Evolutionary conservation across 2,329 filamentous ascomycete species (phyloP).

Genomic region (Cercospora sp.): DNA sequence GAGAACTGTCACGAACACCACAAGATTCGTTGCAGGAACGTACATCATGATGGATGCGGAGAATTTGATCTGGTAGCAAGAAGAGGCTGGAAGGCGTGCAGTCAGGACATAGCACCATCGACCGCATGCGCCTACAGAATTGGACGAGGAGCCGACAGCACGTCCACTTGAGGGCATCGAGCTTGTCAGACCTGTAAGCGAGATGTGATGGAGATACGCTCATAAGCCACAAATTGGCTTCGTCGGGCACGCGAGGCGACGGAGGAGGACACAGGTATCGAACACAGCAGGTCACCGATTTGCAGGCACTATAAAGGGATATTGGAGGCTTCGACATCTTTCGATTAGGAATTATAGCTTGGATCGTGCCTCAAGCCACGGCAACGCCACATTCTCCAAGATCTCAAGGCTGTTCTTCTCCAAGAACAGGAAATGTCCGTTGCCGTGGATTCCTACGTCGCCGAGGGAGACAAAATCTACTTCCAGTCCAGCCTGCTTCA

Average conservation of each 20-base stretch:
- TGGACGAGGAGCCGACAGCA: background rate
- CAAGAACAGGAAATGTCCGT: conserved; percentile 58
- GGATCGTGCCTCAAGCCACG: conserved; percentile 19
- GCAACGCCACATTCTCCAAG: conserved; percentile 39
- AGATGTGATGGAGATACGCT: background rate
- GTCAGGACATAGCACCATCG: background rate
- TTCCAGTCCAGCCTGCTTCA: conserved; percentile 54
- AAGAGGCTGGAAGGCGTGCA: background rate
- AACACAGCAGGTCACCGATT: background rate
- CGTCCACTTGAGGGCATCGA: background rate
- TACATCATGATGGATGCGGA: background rate
- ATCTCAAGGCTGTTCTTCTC: conserved; percentile 55
- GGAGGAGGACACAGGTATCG: background rate
- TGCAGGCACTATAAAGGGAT: background rate
- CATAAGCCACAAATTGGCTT: background rate
- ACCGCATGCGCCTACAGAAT: background rate
- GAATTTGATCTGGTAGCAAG: background rate
- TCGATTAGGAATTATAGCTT: background rate
- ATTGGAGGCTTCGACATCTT: background rate
- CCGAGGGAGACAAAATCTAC: conserved; percentile 51
- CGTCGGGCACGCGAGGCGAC: background rate
- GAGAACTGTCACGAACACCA: background rate
- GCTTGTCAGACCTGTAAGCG: background rate
- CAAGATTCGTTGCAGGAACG: background rate
- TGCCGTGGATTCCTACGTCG: conserved; percentile 51